Percentiles rank a stretch among this genome's conserved stretches.
phyloP scores from a whole-genome alignment of 2,329 filamentous ascomycete species.

The Aspergillus transmontanensis region DNA sequence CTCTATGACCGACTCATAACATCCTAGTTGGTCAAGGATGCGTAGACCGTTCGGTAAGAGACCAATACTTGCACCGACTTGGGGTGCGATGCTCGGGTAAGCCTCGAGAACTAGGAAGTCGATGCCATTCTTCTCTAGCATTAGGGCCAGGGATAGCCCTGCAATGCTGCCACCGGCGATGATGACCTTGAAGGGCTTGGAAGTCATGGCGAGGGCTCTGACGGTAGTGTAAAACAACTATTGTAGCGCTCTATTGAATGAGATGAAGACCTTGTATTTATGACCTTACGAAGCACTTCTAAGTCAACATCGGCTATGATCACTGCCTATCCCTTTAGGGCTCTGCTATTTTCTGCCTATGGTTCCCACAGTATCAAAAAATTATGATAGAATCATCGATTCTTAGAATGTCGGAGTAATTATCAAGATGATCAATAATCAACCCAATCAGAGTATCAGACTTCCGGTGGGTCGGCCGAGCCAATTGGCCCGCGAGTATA shows the following conservation, averaged over 20 bases:
- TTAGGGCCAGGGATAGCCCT: constrained; percentile 21
- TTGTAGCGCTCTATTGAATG: background rate
- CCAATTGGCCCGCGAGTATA: background rate
- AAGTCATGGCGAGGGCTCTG: background rate
- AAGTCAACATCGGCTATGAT: background rate
- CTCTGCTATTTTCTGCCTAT: background rate
- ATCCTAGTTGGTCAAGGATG: constrained; percentile 21
- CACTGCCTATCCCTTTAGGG: background rate
- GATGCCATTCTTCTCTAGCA: constrained; percentile 20
- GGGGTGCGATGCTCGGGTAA: constrained; percentile 20
- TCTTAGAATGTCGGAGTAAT: background rate
- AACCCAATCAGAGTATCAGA: background rate
- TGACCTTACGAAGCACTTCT: background rate
- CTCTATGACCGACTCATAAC: constrained; percentile 6
- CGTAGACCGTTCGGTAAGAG: constrained; percentile 20
- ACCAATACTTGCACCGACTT: constrained; percentile 23
- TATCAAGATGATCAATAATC: background rate
- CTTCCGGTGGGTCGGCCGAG: background rate
- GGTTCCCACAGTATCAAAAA: background rate
- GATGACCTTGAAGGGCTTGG: background rate
- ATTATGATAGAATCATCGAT: background rate
- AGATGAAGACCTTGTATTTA: background rate
- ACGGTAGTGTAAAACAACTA: background rate
- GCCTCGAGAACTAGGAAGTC: constrained; percentile 26
- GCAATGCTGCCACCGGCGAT: background rate